phyloP scores from a whole-genome alignment of 164 flowering plant genomes.

The Magnolia kwangsiensis region DNA sequence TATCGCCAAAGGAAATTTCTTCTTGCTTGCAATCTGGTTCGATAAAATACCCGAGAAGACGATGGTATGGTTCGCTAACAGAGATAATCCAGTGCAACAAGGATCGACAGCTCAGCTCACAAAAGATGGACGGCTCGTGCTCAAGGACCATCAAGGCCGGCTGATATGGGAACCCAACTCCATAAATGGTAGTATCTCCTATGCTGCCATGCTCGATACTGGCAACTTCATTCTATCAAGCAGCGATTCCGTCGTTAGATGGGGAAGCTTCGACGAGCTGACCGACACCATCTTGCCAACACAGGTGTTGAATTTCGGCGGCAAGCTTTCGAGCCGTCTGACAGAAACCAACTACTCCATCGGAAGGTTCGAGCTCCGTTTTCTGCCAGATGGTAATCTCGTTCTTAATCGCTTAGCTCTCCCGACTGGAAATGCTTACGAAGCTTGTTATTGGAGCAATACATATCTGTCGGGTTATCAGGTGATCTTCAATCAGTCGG shows the following conservation, averaged over 20 bases:
- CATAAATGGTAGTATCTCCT: neutral
- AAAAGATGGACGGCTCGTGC: constrained; percentile 5
- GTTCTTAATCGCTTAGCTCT: neutral
- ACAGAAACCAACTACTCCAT: neutral
- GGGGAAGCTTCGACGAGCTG: constrained; percentile 8
- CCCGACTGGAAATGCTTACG: too few species aligned
- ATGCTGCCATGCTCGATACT: constrained; percentile 39
- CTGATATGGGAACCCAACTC: too few species aligned
- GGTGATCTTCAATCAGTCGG: neutral
- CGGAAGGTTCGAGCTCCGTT: neutral
- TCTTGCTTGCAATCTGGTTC: constrained; percentile 31
- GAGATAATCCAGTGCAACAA: constrained; percentile 7
- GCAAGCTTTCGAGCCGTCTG: too few species aligned
- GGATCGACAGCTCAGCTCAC: constrained; percentile 22
- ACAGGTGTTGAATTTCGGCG: neutral
- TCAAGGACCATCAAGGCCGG: neutral
- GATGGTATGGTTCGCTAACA: constrained; percentile 27
- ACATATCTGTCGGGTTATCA: constrained; percentile 3
- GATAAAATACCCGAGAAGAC: constrained; percentile 25
- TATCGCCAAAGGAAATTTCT: constrained; percentile 10
- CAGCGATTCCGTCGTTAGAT: neutral
- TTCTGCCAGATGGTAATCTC: neutral
- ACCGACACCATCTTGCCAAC: constrained; percentile 9
- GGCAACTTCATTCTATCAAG: constrained; percentile 34
- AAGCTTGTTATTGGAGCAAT: too few species aligned